These are phyloP conservation scores for Colletotrichum gloeosporioides DNA, from an alignment of 2,329 filamentous ascomycete genomes.

Conservation along the genomic window DNA sequence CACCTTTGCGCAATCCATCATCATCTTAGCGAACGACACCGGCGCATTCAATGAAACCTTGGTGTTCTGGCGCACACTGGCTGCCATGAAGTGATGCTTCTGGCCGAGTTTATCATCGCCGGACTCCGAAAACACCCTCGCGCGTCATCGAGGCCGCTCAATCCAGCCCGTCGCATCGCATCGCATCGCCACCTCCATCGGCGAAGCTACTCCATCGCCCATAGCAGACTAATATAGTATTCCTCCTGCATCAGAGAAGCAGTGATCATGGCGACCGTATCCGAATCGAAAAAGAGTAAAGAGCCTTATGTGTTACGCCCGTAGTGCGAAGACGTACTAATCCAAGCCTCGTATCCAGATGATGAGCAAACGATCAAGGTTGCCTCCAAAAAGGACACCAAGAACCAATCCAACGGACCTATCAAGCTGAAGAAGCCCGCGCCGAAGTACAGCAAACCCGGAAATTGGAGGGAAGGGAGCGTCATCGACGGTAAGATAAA, in stretches of 20 bases:
- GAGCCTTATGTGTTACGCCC: neutral
- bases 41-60: neutral
- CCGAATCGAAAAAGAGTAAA: conserved; percentile 22
- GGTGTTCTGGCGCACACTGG: neutral
- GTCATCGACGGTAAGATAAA: conserved; percentile 60
- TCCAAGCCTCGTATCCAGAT: conserved; percentile 33
- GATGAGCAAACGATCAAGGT: conserved; percentile 69
- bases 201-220: neutral
- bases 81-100: conserved; percentile 12
- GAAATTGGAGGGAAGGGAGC: conserved; percentile 75
- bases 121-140: neutral
- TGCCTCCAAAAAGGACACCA: conserved; percentile 59
- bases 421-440: conserved; percentile 69
- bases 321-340: neutral
- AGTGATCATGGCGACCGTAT: conserved; percentile 16
- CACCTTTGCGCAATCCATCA: neutral
- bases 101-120: neutral
- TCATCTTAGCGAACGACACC: neutral
- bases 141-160: neutral
- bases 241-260: neutral
- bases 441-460: conserved; percentile 69
- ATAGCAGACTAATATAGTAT: neutral
- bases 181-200: neutral
- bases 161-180: neutral
- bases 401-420: conserved; percentile 48